Evolutionary conservation across 257 asterid species (phyloP), one percentile per base, ranked within the genome.

Genomic region (Przewalskia tangutica): DNA sequence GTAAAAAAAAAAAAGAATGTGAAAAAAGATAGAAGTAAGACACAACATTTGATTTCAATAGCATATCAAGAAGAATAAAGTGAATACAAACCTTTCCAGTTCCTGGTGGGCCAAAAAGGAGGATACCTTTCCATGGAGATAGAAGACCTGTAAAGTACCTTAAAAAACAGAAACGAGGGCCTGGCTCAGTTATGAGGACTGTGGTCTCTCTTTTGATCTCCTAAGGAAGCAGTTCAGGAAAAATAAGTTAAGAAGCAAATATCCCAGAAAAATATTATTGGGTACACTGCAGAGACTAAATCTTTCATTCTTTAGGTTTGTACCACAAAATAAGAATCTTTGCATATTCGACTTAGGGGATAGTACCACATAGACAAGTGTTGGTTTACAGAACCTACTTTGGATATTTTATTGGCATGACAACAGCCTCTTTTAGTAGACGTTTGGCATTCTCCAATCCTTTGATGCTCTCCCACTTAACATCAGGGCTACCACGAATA

Each of bases 101-200:
- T 91, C 99, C 99, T 81, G 98, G 97, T 67, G 98, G 98, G 2
- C 99, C 97, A 88, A 95, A 95, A 81, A 95, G 99, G 84, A 95
- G 98, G 87, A 95, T 93, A 77, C 99, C 99, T 86, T 95, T 95
- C 99, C 99, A 95, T 66, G 99, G 99, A 14, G 98, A 85, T 50
- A 95, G 89, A 85, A 95, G 97, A 70, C 99, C 99, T 44, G 95
- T 95, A 83, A 95, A 95, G 91, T 95, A 95, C 90, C 99, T 95
- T 80, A 12, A 83, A 54, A 63, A 84, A 65, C 54, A 77, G 55
- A 50, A 84, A 79, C 79, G 64, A 68, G 81, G 77, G 23, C 32
- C n/a, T 44, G 82, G 80, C 38, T 77, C 50, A 56, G 80, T 75
- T 67, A 46, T 11, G 62, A 81, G 58, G 85, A 44, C 66, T 13